Evolutionary conservation across 192 early-diverging fungal species (phyloP).

Genomic region (Coemansia sp.): DNA sequence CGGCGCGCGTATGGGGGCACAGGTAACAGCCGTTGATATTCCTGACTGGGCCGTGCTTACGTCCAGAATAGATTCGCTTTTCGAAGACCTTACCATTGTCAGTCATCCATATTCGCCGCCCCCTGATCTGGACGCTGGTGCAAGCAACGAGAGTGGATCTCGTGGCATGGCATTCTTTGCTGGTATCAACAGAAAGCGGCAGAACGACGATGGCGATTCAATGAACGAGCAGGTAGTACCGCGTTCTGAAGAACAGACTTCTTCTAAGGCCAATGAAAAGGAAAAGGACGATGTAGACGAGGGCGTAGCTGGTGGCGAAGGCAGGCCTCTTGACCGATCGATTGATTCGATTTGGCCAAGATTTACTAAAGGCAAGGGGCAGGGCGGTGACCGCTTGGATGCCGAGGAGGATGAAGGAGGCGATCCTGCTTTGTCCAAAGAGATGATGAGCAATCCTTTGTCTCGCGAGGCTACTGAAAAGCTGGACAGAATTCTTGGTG

Average conservation of each 20-base stretch:
- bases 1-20: conserved; percentile 22
- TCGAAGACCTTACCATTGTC: conserved; percentile 53
- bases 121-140: conserved; percentile 30
- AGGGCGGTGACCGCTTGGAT: conserved; percentile 16
- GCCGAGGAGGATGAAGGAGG: conserved; percentile 22
- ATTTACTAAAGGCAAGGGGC: conserved; percentile 12
- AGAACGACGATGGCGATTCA: conserved; percentile 22
- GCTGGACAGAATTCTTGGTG: conserved; percentile 29
- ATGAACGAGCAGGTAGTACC: conserved; percentile 18
- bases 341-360: conserved; percentile 17
- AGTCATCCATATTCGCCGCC: conserved; percentile 51
- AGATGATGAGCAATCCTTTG: conserved; percentile 54
- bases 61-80: conserved; percentile 43
- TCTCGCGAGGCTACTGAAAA: conserved; percentile 30
- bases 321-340: conserved; percentile 10
- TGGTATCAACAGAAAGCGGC: conserved; percentile 27
- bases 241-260: conserved; percentile 2
- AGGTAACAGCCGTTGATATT: conserved; percentile 37
- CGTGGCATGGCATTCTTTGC: conserved; percentile 50
- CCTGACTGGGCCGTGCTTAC: conserved; percentile 45
- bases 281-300: conserved; percentile 10
- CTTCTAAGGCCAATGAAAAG: conserved; percentile 20
- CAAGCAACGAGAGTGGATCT: conserved; percentile 9
- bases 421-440: conserved; percentile 43
- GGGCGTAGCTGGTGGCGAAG: neutral